Evolutionary conservation across 2,329 filamentous ascomycete genomes (phyloP), one percentile per base, ranked within the genome.

Genomic region (Remersonia thermophila): DNA sequence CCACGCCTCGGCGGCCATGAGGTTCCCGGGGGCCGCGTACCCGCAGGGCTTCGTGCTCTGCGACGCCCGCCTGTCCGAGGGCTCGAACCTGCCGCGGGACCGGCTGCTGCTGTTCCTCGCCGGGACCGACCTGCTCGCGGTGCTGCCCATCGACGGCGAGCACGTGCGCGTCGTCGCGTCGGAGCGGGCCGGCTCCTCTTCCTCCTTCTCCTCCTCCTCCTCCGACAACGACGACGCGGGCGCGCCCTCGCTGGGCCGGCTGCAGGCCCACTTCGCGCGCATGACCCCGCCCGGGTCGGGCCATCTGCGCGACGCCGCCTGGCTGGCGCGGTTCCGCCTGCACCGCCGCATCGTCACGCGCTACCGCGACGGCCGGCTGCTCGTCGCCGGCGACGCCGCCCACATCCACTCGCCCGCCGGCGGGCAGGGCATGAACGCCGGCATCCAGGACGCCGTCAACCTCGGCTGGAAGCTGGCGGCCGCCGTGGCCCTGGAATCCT

Each of bases 341-440:
- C 64, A 65, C 46, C 57, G 65, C 44, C 53, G 62, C 6, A 55
- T 60, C 20, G 58, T 59, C 2, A 53, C 53, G 7, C 46, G 41
- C 7, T 67, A 69, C 45, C 61, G 63, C 5, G 56, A 59, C 15
- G 62, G 64, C 2, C 60, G 68, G 3, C 56, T 70, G 3, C 66
- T 75, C 30, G 53, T 77, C 0, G 69, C 66, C 2, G 71, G 71
- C 11, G 72, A 77, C 38, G 69, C 71, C 5, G 68, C 67, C 1
- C 71, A 76, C 40, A 69, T 69, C 10, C 69, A 74, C 41, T 68
- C 59, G 27, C 68, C 68, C 0, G 63, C 65, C 0, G 71, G 69
- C 2, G 72, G 67, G 0, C 70, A 73, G 46, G 71, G 71, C 1
- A 68, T 75, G 44, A 74, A 75, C 46, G 67, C 67, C 0, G 69